Evolutionary conservation across 768 basidiomycete genomes (phyloP), one percentile per base, ranked within the genome.

Genomic region (Suillus clintonianus): DNA sequence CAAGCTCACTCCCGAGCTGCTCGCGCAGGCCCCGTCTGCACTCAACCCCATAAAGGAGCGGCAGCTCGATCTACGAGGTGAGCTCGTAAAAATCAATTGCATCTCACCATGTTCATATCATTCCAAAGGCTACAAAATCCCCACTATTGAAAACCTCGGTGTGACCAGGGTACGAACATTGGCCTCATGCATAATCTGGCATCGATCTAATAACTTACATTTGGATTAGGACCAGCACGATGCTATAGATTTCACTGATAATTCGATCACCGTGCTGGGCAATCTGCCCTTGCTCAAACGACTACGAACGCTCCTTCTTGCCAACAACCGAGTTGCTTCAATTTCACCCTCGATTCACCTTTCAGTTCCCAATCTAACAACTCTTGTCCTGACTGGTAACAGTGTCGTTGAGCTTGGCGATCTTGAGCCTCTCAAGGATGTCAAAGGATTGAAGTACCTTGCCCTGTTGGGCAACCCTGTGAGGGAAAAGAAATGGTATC

Each of bases 61-160:
- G 60, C 91, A 96, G 79, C 86, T 97, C 51, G 95, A 97, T 76
- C 87, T 97, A 59, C 83, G 95, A 85, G 95, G 94, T 92, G 72
- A 63, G 83, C 22, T 22, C 30, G 27, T 60, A 74, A 47, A 51
- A 67, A 69, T 69, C 64, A 19, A 32, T 58, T 22, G 8, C 27
- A 57, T 34, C 24, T 32, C 24, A 32, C 15, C 63, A 34, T 32
- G 50, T 65, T 76, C 57, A 76, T 60, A 61, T 47, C 39, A 41
- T 58, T 59, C 68, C 71, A 69, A 76, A 95, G 94, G 94, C 63
- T 91, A 91, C 80, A 95, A 94, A 86, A 95, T 96, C 68, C 94
- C 95, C 60, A 87, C 91, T 62, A 97, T 97, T 74, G 95, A 97
- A 89, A 97, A 97, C 84, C 84, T 97, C 68, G 95, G 94, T 83